phyloP scores from a whole-genome alignment of 2,329 filamentous ascomycete genomes.

The Talaromyces sp. region DNA sequence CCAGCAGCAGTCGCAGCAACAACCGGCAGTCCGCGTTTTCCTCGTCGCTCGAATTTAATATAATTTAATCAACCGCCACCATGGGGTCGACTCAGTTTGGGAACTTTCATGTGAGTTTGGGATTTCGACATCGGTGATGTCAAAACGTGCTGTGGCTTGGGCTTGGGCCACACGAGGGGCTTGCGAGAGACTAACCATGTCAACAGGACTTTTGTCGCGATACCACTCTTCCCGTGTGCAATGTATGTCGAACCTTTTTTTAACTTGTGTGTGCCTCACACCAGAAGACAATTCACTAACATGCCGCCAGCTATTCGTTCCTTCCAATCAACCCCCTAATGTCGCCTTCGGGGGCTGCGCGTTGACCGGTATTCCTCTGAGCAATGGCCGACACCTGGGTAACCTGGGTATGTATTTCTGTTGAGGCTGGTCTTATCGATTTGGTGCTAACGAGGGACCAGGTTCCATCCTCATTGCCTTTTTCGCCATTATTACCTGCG shows the following conservation, averaged over 20 bases:
- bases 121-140: constrained; percentile 82
- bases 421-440: neutral
- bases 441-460: constrained; percentile 26
- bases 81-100: constrained; percentile 55
- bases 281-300: neutral
- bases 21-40: neutral
- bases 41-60: neutral
- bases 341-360: constrained; percentile 64
- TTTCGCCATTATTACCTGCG: constrained; percentile 65
- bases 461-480: constrained; percentile 83
- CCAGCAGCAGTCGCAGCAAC: neutral
- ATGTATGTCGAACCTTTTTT: constrained; percentile 53
- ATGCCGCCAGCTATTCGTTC: constrained; percentile 57
- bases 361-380: constrained; percentile 69
- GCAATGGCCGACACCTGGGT: constrained; percentile 60
- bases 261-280: neutral
- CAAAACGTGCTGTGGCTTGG: constrained; percentile 34
- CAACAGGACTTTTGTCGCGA: constrained; percentile 73
- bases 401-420: constrained; percentile 63
- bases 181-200: neutral
- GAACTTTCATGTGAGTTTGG: constrained; percentile 51
- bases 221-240: constrained; percentile 77
- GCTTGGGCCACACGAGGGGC: neutral
- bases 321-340: constrained; percentile 54
- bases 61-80: constrained; percentile 11